Base-by-base conservation (phyloP, 2,329 filamentous ascomycete genomes). In the Penicillium sp. region DNA sequence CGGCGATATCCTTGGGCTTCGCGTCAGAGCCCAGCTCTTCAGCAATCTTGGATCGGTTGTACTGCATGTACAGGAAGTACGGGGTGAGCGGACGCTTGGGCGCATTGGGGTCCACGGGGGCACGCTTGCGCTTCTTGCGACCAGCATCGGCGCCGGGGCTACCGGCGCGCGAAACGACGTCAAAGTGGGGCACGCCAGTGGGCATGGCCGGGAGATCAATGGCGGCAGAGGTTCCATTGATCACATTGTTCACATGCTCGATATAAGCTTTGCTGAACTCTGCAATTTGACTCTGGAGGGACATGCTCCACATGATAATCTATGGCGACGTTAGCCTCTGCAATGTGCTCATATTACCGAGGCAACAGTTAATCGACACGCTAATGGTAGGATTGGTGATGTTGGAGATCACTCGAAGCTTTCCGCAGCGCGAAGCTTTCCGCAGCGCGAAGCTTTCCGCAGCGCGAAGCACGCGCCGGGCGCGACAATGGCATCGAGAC, bases 21-120 rank as follows among this genome's bases (percentile, higher is more conserved):
- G 84, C 82, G 49, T 82, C 78, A n/a, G 80, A 66, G 18, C 86
- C 87, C 9, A 95, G 78, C 59, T 94, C 89, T 27, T 76, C 77
- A 47, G 87, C 85, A 58, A 97, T 93, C 65, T 87, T 85, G 42
- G 84, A 80, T 40, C 93, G 86, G 55, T 89, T 89, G 55, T 86
- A 85, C 69, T 94, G 86, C 77, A 95, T 89, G 75, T 89, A 97
- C 51, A 96, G 76, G 76, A 97, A 95, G 76, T 94, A 96, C 2
- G 91, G 89, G 5, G 91, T 97, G 64, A 96, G 71, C 7, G 91
- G 90, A 41, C 90, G 84, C 80, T 96, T 97, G 50, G 91, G 91
- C 6, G 90, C 90, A 69, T 95, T 95, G 58, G 90, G 90, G 68
- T 97, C 91, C 63, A 87, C 84, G 34, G 82, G 83, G 51, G 84